These are phyloP conservation scores for Didymella lethalis DNA, from an alignment of 2,329 filamentous ascomycete genomes.

Conservation along the genomic window DNA sequence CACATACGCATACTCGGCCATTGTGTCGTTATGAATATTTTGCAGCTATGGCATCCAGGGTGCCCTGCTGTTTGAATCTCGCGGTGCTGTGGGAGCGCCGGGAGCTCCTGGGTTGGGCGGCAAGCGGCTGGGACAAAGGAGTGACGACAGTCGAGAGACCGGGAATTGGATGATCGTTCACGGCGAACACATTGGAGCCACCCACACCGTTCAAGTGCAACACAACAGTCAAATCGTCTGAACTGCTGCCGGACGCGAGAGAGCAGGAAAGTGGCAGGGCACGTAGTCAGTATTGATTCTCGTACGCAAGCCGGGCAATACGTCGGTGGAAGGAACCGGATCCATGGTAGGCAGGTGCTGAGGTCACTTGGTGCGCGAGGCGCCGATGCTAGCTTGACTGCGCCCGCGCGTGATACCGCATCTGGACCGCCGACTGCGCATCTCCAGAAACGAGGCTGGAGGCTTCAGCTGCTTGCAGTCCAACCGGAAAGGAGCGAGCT, in stretches of 20 bases:
- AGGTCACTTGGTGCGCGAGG: slow-evolving; percentile 10
- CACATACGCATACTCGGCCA: slow-evolving; percentile 41
- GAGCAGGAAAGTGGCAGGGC: slow-evolving; percentile 9
- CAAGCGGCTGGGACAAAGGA: slow-evolving; percentile 41
- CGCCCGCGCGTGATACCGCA: slow-evolving; percentile 16
- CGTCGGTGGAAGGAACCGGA: slow-evolving; percentile 20
- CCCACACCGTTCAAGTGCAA: slow-evolving; percentile 15
- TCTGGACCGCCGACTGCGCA: slow-evolving; percentile 7
- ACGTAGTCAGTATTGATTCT: slow-evolving; percentile 18
- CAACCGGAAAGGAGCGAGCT: slow-evolving; percentile 7
- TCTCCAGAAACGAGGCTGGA: slow-evolving; percentile 1
- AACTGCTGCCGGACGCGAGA: slow-evolving; percentile 8
- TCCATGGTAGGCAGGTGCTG: slow-evolving; percentile 10
- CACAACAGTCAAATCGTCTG: slow-evolving; percentile 8
- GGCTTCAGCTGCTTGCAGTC: slow-evolving; percentile 12
- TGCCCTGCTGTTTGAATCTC: slow-evolving; percentile 5
- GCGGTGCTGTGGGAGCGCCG: slow-evolving; percentile 15
- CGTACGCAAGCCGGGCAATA: slow-evolving; percentile 13
- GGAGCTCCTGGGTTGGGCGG: slow-evolving; percentile 19
- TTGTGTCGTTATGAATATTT: slow-evolving; percentile 20
- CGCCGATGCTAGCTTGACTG: slow-evolving; percentile 8
- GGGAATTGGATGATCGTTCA: slow-evolving; percentile 14
- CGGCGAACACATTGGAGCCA: slow-evolving; percentile 21
- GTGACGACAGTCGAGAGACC: slow-evolving; percentile 41
- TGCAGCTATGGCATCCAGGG: slow-evolving; percentile 22